Evolutionary conservation across 2,329 filamentous ascomycete genomes (phyloP).

Genomic region (Aspergillus cejpii): DNA sequence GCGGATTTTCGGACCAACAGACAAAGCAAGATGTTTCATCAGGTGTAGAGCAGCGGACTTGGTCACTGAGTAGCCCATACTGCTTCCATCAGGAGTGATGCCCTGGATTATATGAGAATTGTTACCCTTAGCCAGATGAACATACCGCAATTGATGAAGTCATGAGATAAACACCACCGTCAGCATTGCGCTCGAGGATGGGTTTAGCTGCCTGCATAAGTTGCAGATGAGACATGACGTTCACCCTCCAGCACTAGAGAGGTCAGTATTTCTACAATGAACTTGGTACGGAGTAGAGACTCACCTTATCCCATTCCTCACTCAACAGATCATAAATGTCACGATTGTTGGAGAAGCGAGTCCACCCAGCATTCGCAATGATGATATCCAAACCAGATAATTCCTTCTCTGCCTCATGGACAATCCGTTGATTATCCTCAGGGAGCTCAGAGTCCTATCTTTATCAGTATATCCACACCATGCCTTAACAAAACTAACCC

Average conservation of each 20-base stretch:
- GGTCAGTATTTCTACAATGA: not conserved
- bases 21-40: constrained; percentile 46
- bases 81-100: constrained; percentile 56
- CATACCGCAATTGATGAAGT: constrained; percentile 34
- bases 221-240: constrained; percentile 45
- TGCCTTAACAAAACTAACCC: not conserved
- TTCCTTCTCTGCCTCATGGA: not conserved
- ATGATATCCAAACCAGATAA: not conserved
- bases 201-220: constrained; percentile 48
- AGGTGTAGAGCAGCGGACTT: constrained; percentile 62
- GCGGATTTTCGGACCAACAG: constrained; percentile 47
- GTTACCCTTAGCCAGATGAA: not conserved
- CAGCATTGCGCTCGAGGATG: constrained; percentile 49
- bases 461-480: not conserved
- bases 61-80: constrained; percentile 60
- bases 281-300: not conserved
- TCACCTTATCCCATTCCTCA: not conserved
- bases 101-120: not conserved
- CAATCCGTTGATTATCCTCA: not conserved
- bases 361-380: not conserved
- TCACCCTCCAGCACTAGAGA: constrained; percentile 41
- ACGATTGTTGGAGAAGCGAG: not conserved
- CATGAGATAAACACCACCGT: constrained; percentile 52
- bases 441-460: not conserved
- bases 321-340: not conserved